Percentiles rank a stretch among this genome's conserved stretches.
phyloP scores from a whole-genome alignment of 192 early-diverging fungal genomes.

The Anaeromyces robustus region DNA sequence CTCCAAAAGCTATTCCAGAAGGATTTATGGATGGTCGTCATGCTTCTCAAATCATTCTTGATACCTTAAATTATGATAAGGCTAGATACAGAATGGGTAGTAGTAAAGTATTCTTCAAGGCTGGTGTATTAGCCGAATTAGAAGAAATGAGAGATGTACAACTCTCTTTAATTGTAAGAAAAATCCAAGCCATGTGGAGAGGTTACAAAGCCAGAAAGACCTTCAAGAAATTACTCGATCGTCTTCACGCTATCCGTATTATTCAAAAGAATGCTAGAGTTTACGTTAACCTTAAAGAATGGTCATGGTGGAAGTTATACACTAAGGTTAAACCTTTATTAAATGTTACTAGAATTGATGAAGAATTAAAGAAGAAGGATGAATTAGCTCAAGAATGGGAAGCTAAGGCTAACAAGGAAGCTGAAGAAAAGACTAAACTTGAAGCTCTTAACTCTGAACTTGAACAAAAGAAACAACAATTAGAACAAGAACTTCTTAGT shows the following conservation, averaged over 20 bases:
- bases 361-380: constrained; percentile 43
- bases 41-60: constrained; percentile 63
- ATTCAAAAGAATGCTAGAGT: constrained; percentile 90
- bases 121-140: constrained; percentile 83
- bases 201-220: constrained; percentile 61
- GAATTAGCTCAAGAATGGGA: constrained; percentile 56
- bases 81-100: constrained; percentile 76
- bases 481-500: constrained; percentile 53
- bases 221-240: constrained; percentile 48
- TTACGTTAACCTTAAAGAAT: constrained; percentile 76
- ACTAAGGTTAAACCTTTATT: constrained; percentile 79
- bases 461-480: constrained; percentile 46
- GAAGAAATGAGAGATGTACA: constrained; percentile 80
- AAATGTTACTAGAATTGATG: constrained; percentile 62
- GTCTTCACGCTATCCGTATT: constrained; percentile 74
- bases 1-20: constrained; percentile 57
- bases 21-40: constrained; percentile 83
- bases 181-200: constrained; percentile 76
- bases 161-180: constrained; percentile 63
- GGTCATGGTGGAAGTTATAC: constrained; percentile 95
- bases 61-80: constrained; percentile 55
- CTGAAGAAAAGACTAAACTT: constrained; percentile 36
- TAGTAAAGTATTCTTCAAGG: constrained; percentile 92
- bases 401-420: constrained; percentile 37
- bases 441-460: constrained; percentile 40